Conservation (phyloP, 2,329 filamentous ascomycete genomes). For the Aureobasidium sp. region DNA sequence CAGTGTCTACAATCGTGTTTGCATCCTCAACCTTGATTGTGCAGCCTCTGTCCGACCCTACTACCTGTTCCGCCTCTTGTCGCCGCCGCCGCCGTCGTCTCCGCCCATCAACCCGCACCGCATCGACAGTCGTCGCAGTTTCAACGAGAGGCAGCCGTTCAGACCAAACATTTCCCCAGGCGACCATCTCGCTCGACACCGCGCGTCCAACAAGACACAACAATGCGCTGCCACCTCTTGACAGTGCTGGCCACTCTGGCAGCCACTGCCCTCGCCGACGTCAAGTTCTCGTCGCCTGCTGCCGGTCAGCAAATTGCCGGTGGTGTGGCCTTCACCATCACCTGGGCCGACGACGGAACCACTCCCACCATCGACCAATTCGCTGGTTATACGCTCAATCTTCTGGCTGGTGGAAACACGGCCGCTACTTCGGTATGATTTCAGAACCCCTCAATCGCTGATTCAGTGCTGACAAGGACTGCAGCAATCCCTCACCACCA, state of each 20-base stretch:
- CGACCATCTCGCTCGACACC: not conserved
- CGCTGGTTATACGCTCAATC: slow-evolving; percentile 49
- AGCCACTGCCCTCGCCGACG: slow-evolving; percentile 40
- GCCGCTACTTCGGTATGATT: slow-evolving; percentile 39
- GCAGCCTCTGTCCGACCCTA: not conserved
- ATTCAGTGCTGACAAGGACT: not conserved
- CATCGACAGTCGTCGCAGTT: not conserved
- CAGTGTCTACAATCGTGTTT: not conserved
- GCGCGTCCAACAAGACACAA: slow-evolving; percentile 2
- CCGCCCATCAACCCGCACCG: not conserved
- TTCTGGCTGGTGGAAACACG: slow-evolving; percentile 55
- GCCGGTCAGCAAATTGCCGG: slow-evolving; percentile 45
- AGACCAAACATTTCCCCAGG: not conserved
- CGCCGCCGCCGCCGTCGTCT: not conserved
- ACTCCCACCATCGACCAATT: slow-evolving; percentile 46
- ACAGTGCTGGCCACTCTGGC: slow-evolving; percentile 8
- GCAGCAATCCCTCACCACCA: not conserved
- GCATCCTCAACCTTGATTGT: not conserved
- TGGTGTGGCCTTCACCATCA: slow-evolving; percentile 46
- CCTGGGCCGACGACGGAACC: slow-evolving; percentile 51
- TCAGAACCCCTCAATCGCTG: not conserved
- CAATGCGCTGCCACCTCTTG: slow-evolving; percentile 5
- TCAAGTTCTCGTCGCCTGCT: slow-evolving; percentile 48
- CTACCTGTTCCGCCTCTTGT: not conserved
- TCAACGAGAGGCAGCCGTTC: not conserved